Percentiles rank a stretch among this genome's conserved stretches.
Conservation (phyloP, 1,139 yeast species). For the Nakaseomyces bracarensis region DNA sequence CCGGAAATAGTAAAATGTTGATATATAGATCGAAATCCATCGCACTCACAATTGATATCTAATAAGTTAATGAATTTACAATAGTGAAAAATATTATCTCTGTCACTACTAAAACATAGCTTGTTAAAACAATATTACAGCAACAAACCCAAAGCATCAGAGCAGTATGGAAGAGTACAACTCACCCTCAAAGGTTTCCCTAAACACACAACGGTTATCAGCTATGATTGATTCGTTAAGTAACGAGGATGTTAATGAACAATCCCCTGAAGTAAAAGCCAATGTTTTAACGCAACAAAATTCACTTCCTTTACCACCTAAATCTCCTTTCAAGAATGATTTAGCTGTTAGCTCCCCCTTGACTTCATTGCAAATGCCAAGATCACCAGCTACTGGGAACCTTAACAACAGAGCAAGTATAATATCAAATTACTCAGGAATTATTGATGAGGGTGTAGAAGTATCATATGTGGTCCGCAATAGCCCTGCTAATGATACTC, state of each 20-base stretch:
- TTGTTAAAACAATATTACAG: too few species aligned
- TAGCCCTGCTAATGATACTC: slow-evolving; percentile 6
- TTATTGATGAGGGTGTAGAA: slow-evolving; percentile 40
- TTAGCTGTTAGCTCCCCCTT: not conserved
- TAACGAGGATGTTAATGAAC: slow-evolving; percentile 11
- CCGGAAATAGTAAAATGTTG: slow-evolving; percentile 3
- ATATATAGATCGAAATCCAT: too few species aligned
- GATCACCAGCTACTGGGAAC: slow-evolving; percentile 12
- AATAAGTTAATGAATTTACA: not conserved
- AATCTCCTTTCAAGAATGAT: not conserved
- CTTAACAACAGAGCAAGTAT: slow-evolving; percentile 35
- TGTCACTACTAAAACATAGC: too few species aligned
- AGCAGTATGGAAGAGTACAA: slow-evolving; percentile 9
- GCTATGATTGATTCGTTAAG: slow-evolving; percentile 29
- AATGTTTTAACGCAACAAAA: slow-evolving; percentile 3
- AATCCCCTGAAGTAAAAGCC: slow-evolving; percentile 9
- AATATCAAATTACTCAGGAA: slow-evolving; percentile 40
- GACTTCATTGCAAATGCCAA: slow-evolving; percentile 1
- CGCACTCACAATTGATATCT: not conserved
- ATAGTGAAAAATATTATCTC: not conserved
- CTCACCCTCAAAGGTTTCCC: slow-evolving; percentile 14
- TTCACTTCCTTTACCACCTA: slow-evolving; percentile 1
- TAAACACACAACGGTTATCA: slow-evolving; percentile 24
- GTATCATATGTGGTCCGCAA: slow-evolving; percentile 35
- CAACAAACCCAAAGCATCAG: too few species aligned